These are phyloP conservation scores for Lactarius indigo DNA, from an alignment of 768 basidiomycete genomes.

Conservation along the genomic window DNA sequence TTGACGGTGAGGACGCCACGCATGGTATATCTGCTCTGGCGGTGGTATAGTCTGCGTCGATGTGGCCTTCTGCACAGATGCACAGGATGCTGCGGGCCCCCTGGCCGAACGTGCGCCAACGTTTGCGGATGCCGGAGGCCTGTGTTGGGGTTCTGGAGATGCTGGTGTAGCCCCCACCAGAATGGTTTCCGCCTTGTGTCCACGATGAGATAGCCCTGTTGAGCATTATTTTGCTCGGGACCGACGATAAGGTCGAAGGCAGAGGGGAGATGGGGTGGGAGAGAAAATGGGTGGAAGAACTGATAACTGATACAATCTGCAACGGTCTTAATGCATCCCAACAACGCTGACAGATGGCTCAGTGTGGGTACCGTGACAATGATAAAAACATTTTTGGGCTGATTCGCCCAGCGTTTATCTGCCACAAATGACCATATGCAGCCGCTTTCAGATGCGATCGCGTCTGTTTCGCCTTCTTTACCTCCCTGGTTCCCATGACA, in stretches of 20 bases:
- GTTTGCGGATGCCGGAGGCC: not conserved
- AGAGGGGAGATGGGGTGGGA: not conserved
- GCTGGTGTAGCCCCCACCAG: not conserved
- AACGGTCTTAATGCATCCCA: conserved; percentile 3
- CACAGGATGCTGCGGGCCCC: conserved; percentile 13
- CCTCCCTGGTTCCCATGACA: conserved; percentile 12
- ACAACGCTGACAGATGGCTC: not conserved
- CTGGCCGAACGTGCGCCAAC: conserved; percentile 8
- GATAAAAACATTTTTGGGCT: not conserved
- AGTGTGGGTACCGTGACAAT: not conserved
- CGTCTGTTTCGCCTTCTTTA: not conserved
- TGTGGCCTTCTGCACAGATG: not conserved
- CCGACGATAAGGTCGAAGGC: not conserved
- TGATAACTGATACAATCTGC: not conserved
- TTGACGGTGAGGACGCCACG: not conserved
- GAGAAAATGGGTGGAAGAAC: not conserved
- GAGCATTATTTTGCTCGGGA: not conserved
- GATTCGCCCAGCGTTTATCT: not conserved
- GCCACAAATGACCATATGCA: not conserved
- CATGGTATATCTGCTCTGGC: not conserved
- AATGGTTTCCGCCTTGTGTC: not conserved
- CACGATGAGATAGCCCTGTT: not conserved
- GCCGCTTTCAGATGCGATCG: not conserved
- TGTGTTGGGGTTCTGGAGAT: not conserved
- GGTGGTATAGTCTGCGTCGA: not conserved